Base-by-base conservation (phyloP, 805 yeast genomes). In the Sugiyamaella qingdaonensis region DNA sequence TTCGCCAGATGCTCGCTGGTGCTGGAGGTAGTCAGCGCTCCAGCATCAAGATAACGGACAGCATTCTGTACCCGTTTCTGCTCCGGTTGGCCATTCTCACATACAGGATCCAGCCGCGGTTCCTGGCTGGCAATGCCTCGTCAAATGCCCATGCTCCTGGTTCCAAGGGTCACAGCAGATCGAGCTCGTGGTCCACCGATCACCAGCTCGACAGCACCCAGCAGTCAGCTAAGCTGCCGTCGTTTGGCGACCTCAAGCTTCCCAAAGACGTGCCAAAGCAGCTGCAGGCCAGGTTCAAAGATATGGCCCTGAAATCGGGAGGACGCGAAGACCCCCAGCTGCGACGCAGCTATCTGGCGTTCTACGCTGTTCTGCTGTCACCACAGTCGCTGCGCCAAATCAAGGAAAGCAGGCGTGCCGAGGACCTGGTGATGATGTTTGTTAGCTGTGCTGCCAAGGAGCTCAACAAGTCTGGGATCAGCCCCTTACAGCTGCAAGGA, bases 31-130 rank as follows among this genome's bases (percentile, higher is more conserved):
- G 11, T 57, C 65, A n/a, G 43, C 14, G 24, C 14, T 39, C 43
- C 24, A 39, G 43, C 19, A 9, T 39, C 10, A 46, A 41, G 16
- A 51, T 58, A 33, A 53, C 60, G 39, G 64, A 65, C 41, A 37
- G 54, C 24, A 36, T 53, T 44, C 56, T 81, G 2, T 84, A 85
- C 58, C 74, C 75, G 46, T 73, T 78, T 31, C 74, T 83, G 1
- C 62, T 85, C 45, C 81, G 82, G 60, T 67, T 82, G 5, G 64
- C 84, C 1, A 65, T 86, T 10, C 64, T 86, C 16, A 85, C 81
- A 46, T 84, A 85, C 60, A 69, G 78, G 51, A 80, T 77, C 54
- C 88, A 84, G 65, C 87, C 87, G 1, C 67, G 88, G 35, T 85
- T 84, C 68, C 67, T 76, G 13, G 71, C 71, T n/a, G 48, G 14